Evolutionary conservation across 2,329 filamentous ascomycete genomes (phyloP), one percentile per base, ranked within the genome.

Genomic region (Aspergillus neoniger): DNA sequence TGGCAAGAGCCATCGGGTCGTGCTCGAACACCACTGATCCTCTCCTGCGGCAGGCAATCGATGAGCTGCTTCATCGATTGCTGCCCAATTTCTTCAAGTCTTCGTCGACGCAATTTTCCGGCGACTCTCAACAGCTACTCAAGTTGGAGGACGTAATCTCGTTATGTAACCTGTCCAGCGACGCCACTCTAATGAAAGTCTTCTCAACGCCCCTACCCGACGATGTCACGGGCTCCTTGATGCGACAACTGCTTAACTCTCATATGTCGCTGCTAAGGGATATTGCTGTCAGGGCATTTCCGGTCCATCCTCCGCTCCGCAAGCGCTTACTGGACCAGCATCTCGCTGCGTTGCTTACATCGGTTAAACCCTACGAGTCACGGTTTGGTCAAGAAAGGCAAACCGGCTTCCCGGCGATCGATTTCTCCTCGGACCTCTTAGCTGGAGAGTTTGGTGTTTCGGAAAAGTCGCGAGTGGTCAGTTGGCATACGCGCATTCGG

Each of bases 1-100:
- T 56, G n/a, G 39, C 54, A 8, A 48, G n/a, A 49, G 54, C 54
- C n/a, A 36, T 56, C 30, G 54, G 54, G n/a, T 23, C 30, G 14
- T 56, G 39, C 9, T 21, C 28, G 15, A 32, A 36, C 15, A 36
- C 54, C 28, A 17, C 19, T 4, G 43, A 49, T 38, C 14, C 39
- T n/a, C n/a, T 41, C 7, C 49, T 49, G 49, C 21, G 15, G 17
- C 39, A 19, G 9, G 39, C 17, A 8, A 17, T 43, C 8, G n/a
- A 43, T 43, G 39, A 43, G n/a, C 39, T 43, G 8, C n/a, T 43
- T 5, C 39, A 19, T 10, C 39, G 19, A 3, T 19, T 43, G 39
- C 8, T 19, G 5, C 39, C 39, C n/a, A 2, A 12, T n/a, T 5
- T 43, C 7, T 43, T 43, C 39, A 7, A 43, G 9, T 8, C 39